A percentile compares a stretch with the other conserved stretches of the same genome.
These are phyloP conservation scores for Breviolum minutum DNA, from an alignment of 73 alveolate genomes.

Conservation along the genomic window DNA sequence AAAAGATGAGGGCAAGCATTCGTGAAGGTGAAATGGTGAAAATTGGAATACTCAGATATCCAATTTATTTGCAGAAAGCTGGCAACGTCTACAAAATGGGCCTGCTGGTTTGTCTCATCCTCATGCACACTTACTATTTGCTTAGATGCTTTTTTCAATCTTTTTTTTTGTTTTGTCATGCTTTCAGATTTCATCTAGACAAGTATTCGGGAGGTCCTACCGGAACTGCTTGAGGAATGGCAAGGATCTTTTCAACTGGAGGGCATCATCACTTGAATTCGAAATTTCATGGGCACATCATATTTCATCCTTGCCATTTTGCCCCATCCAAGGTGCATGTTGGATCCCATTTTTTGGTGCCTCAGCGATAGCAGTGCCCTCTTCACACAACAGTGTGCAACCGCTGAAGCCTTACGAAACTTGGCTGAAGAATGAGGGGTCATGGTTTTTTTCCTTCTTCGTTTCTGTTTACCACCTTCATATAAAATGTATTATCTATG, in stretches of 20 bases:
- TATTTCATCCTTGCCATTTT: background rate
- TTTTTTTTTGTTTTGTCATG: background rate
- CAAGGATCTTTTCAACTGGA: too few relatives aligned
- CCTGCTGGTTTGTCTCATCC: constrained; percentile 9
- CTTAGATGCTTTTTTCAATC: background rate
- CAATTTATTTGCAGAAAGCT: background rate
- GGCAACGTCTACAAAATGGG: background rate
- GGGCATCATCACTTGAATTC: too few relatives aligned
- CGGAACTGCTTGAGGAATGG: too few relatives aligned
- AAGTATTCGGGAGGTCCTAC: too few relatives aligned
- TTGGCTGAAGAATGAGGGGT: background rate
- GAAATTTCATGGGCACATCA: too few relatives aligned
- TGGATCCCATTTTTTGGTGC: constrained; percentile 91
- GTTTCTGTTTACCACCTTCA: too few relatives aligned
- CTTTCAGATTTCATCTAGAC: too few relatives aligned
- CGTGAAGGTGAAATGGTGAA: constrained; percentile 9
- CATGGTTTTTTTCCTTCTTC: too few relatives aligned
- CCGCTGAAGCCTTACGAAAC: background rate
- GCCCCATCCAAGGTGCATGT: constrained; percentile 24
- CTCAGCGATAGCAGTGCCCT: constrained; percentile 20
- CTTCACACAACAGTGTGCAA: constrained; percentile 50
- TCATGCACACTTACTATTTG: constrained; percentile 7
- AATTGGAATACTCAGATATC: background rate
- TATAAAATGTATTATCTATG: too few relatives aligned
- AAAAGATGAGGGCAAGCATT: background rate